phyloP scores from a whole-genome alignment of 305 asterid genomes.

The Stenogyne calaminthoides region DNA sequence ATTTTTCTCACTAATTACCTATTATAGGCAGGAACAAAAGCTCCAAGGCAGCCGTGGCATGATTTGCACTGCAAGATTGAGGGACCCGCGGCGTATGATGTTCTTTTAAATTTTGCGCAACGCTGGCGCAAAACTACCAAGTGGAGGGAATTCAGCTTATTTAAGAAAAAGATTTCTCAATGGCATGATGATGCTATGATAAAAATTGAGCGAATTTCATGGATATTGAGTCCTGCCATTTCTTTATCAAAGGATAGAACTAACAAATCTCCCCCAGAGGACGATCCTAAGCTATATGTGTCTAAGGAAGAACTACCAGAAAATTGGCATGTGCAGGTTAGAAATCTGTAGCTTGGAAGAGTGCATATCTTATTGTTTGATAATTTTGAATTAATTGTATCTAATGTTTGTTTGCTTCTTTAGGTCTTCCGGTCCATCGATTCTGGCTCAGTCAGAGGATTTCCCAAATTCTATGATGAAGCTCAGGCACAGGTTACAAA shows the following conservation, averaged over 20 bases:
- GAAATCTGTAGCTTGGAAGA: constrained; percentile 27
- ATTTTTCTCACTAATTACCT: constrained; percentile 14
- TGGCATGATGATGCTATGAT: constrained; percentile 93
- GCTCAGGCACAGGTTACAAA: constrained; percentile 63
- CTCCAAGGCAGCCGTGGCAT: constrained; percentile 98
- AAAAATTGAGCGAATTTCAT: constrained; percentile 83
- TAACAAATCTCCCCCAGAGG: constrained; percentile 47
- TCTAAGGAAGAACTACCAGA: constrained; percentile 55
- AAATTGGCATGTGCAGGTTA: constrained; percentile 92
- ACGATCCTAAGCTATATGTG: constrained; percentile 68
- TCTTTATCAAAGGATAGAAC: constrained; percentile 53
- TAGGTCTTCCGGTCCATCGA: constrained; percentile 97
- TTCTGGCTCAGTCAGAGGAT: constrained; percentile 86
- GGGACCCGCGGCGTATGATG: constrained; percentile 97
- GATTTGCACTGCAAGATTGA: constrained; percentile 89
- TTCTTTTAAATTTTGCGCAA: constrained; percentile 88
- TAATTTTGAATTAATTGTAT: constrained; percentile 26
- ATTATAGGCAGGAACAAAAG: constrained; percentile 67
- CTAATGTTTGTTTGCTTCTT: constrained; percentile 26
- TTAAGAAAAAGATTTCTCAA: constrained; percentile 56
- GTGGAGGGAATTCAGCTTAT: constrained; percentile 80
- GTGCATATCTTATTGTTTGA: constrained; percentile 25
- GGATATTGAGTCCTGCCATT: constrained; percentile 81
- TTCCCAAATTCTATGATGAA: constrained; percentile 60
- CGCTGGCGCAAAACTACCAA: constrained; percentile 91